phyloP scores from a whole-genome alignment of 163 green algal species.

The Scenedesmus sp. region DNA sequence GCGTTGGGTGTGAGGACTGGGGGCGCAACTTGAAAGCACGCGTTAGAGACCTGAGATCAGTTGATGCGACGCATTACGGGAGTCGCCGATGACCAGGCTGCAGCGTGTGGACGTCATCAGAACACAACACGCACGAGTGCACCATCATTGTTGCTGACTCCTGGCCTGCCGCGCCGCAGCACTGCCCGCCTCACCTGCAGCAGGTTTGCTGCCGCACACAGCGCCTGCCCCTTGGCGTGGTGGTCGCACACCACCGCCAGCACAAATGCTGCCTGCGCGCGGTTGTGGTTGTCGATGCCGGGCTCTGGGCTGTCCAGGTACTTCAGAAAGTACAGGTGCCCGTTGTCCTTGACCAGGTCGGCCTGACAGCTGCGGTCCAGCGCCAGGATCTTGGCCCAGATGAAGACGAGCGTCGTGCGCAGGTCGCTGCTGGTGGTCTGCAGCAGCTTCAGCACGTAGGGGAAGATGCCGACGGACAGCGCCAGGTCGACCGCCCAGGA shows the following conservation, averaged over 20 bases:
- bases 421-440: slow-evolving; percentile 96
- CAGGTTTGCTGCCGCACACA: slow-evolving; percentile 75
- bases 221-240: slow-evolving; percentile 87
- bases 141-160: background rate
- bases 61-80: too few species aligned
- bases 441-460: slow-evolving; percentile 99
- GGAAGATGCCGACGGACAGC: slow-evolving; percentile 98
- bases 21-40: background rate
- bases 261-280: slow-evolving; percentile 92
- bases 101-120: too few species aligned
- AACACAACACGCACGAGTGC: too few species aligned
- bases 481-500: slow-evolving; percentile 98
- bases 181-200: slow-evolving; percentile 43
- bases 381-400: slow-evolving; percentile 99
- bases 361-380: slow-evolving; percentile 89
- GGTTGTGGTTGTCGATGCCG: background rate
- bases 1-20: background rate
- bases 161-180: background rate
- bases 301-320: slow-evolving; percentile 82
- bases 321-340: slow-evolving; percentile 98
- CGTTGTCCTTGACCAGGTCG: slow-evolving; percentile 97
- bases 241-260: slow-evolving; percentile 93
- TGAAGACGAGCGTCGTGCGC: slow-evolving; percentile 98
- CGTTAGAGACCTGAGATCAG: too few species aligned
- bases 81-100: too few species aligned